These are phyloP conservation scores for Aspergillus funiculosus DNA, from an alignment of 495 filamentous ascomycete species.

Conservation along the genomic window DNA sequence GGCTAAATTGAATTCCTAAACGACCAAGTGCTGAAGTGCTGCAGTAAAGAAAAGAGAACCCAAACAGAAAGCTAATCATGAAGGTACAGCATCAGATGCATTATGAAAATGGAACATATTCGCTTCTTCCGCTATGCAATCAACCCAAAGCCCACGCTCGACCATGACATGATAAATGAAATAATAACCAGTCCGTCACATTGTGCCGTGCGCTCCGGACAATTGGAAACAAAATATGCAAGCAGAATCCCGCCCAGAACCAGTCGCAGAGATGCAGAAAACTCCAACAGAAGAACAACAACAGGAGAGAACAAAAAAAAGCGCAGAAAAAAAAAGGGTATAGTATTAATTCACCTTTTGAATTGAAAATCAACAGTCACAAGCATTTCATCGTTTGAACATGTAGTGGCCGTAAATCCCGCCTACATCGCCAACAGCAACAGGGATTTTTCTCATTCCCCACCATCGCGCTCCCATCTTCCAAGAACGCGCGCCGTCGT, in stretches of 20 bases:
- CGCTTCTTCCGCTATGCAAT: slow-evolving; percentile 28
- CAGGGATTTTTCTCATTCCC: slow-evolving; percentile 83
- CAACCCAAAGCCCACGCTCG: slow-evolving; percentile 14
- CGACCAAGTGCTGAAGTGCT: background rate
- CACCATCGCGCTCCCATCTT: slow-evolving; percentile 88
- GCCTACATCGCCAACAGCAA: slow-evolving; percentile 69
- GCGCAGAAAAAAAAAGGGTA: slow-evolving; percentile 20
- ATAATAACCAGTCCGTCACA: slow-evolving; percentile 8
- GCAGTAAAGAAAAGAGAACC: background rate
- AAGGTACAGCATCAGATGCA: slow-evolving; percentile 17
- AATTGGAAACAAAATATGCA: slow-evolving; percentile 2
- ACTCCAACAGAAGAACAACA: slow-evolving; percentile 10
- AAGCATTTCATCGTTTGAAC: slow-evolving; percentile 56
- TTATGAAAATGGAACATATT: slow-evolving; percentile 17
- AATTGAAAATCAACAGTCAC: slow-evolving; percentile 8
- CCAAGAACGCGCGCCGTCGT: slow-evolving; percentile 60
- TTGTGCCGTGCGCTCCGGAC: slow-evolving; percentile 10
- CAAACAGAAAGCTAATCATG: slow-evolving; percentile 7
- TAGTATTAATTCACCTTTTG: slow-evolving; percentile 12
- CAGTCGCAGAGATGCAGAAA: slow-evolving; percentile 5
- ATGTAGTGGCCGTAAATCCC: slow-evolving; percentile 86
- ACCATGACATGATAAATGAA: slow-evolving; percentile 6
- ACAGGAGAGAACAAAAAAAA: slow-evolving; percentile 12
- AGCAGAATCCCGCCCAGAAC: slow-evolving; percentile 6
- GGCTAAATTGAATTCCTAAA: no score